Evolutionary conservation across 2,329 filamentous ascomycete genomes (phyloP).

Genomic region (Cytospora piceicola): DNA sequence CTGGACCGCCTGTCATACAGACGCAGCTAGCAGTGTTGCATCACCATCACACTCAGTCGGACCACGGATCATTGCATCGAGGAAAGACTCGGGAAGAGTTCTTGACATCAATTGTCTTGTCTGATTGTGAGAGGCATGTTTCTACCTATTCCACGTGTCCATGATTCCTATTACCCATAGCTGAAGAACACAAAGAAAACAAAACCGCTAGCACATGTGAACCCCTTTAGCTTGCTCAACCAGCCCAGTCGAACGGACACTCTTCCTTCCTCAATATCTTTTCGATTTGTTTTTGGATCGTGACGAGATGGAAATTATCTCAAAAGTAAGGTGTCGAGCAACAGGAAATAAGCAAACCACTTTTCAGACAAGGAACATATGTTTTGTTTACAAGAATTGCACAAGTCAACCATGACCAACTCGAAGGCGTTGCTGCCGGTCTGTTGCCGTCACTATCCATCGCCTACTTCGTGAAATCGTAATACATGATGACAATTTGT

Average conservation of each 20-base stretch:
- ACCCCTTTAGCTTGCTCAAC: not conserved
- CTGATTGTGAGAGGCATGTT: conserved; percentile 19
- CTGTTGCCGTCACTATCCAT: conserved; percentile 9
- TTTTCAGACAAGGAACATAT: conserved; percentile 12
- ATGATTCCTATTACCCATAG: conserved; percentile 28
- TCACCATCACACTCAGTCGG: not conserved
- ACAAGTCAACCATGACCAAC: conserved; percentile 12
- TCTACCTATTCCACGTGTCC: conserved; percentile 24
- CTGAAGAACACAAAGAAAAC: conserved; percentile 7
- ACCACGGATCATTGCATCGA: not conserved
- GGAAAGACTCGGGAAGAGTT: not conserved
- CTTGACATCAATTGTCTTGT: conserved; percentile 20
- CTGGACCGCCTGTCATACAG: not conserved
- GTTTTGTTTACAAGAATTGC: conserved; percentile 18
- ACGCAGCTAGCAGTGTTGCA: conserved; percentile 6
- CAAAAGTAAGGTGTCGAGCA: conserved; percentile 24
- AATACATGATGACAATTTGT: conserved; percentile 15
- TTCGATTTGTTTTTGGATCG: not conserved
- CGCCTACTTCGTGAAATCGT: conserved; percentile 25
- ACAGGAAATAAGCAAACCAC: conserved; percentile 13
- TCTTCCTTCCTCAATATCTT: not conserved
- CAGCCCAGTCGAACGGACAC: not conserved
- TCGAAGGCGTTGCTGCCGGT: conserved; percentile 20
- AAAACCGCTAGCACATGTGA: not conserved
- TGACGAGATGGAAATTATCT: conserved; percentile 2